A percentile compares a stretch with the other conserved stretches of the same genome.
phyloP scores from a whole-genome alignment of 2,329 filamentous ascomycete species.

The Geosmithia flava region DNA sequence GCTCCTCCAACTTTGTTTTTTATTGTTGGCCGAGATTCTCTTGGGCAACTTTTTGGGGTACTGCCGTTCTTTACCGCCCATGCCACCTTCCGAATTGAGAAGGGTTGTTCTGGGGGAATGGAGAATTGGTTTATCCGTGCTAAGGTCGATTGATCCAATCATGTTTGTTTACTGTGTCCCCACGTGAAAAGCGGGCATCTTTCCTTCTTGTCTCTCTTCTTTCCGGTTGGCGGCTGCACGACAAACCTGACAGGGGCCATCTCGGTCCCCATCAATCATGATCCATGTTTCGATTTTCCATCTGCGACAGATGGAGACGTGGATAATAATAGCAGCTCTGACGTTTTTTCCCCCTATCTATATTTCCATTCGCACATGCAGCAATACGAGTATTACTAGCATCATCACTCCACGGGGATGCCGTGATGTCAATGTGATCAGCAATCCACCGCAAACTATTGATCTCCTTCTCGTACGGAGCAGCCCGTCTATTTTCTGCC shows the following conservation, averaged over 20 bases:
- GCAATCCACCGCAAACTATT: background rate
- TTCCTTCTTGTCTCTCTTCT: too few relatives aligned
- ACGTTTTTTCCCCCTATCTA: background rate
- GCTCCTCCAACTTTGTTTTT: background rate
- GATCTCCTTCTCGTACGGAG: background rate
- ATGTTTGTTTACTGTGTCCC: too few relatives aligned
- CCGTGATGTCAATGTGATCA: background rate
- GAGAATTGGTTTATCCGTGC: background rate
- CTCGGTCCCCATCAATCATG: background rate
- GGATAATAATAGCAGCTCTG: background rate
- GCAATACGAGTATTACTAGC: background rate
- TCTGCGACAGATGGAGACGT: background rate
- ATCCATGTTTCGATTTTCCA: background rate
- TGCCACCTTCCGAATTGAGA: constrained; percentile 12
- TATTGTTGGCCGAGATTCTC: background rate
- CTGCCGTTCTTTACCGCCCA: constrained; percentile 19
- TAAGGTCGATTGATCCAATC: too few relatives aligned
- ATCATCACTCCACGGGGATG: background rate
- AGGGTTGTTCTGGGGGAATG: background rate
- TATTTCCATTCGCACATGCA: background rate
- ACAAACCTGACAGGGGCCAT: background rate
- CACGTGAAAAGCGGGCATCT: background rate
- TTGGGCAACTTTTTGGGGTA: constrained; percentile 21
- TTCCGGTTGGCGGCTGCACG: background rate
- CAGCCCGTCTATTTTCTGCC: background rate